Conservation (phyloP, 2,329 filamentous ascomycete species). For the Acrodontium crateriforme region DNA sequence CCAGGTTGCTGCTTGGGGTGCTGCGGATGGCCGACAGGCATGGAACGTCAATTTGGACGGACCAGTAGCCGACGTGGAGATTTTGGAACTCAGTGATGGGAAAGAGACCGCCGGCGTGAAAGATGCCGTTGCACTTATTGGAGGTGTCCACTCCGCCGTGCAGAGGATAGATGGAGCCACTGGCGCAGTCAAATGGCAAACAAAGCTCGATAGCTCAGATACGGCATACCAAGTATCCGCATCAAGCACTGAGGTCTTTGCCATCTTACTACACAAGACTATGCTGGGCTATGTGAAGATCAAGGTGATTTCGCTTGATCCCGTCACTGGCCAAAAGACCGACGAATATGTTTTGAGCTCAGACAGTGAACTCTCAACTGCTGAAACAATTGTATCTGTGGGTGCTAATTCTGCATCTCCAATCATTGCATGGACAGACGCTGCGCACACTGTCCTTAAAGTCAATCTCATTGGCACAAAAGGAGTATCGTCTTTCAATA, state of each 20-base stretch:
- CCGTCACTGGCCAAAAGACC: slow-evolving; percentile 54
- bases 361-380: slow-evolving; percentile 55
- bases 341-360: slow-evolving; percentile 60
- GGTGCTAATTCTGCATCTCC: slow-evolving; percentile 63
- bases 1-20: slow-evolving; percentile 69
- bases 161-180: slow-evolving; percentile 59
- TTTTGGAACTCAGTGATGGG: slow-evolving; percentile 54
- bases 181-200: slow-evolving; percentile 68
- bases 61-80: slow-evolving; percentile 55
- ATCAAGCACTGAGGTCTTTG: slow-evolving; percentile 56
- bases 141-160: slow-evolving; percentile 44
- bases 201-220: slow-evolving; percentile 49
- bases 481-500: slow-evolving; percentile 28
- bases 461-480: slow-evolving; percentile 53
- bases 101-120: slow-evolving; percentile 32
- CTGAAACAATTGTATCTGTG: slow-evolving; percentile 56
- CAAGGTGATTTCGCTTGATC: slow-evolving; percentile 61
- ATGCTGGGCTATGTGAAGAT: slow-evolving; percentile 57
- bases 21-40: slow-evolving; percentile 60
- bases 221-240: slow-evolving; percentile 61
- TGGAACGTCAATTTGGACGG: slow-evolving; percentile 56
- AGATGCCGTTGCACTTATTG: slow-evolving; percentile 58
- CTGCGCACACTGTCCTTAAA: slow-evolving; percentile 46
- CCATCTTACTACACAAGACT: slow-evolving; percentile 58
- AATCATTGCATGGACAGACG: slow-evolving; percentile 63